Evolutionary conservation across 192 early-diverging fungal genomes (phyloP).

Genomic region (Backusella circina): DNA sequence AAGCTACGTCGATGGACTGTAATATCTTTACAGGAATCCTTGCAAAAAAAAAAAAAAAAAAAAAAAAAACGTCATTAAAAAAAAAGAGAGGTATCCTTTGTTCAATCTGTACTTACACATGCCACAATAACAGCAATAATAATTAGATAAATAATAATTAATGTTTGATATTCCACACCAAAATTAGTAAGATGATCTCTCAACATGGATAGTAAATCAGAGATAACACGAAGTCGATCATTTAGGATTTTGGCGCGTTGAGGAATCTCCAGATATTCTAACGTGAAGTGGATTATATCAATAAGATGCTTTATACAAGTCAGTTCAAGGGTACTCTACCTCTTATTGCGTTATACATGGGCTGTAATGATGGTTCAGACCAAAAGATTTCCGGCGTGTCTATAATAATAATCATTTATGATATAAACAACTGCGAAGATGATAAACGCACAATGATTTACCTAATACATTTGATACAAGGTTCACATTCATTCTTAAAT

Average conservation of each 20-base stretch:
- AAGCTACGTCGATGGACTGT: slow-evolving; percentile 22
- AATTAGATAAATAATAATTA: slow-evolving; percentile 64
- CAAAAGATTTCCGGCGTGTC: slow-evolving; percentile 81
- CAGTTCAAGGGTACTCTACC: slow-evolving; percentile 20
- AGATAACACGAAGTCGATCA: slow-evolving; percentile 54
- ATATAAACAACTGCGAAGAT: too few species aligned
- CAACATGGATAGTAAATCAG: slow-evolving; percentile 59
- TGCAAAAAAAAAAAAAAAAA: not conserved
- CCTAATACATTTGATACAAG: slow-evolving; percentile 79
- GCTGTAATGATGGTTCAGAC: slow-evolving; percentile 73
- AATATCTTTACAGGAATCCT: slow-evolving; percentile 33
- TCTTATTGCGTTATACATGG: slow-evolving; percentile 75
- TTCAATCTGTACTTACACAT: slow-evolving; percentile 24
- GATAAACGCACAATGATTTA: slow-evolving; percentile 12
- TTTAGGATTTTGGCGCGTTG: slow-evolving; percentile 59
- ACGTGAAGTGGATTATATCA: not conserved
- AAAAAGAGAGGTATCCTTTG: not conserved
- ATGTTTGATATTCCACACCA: slow-evolving; percentile 54
- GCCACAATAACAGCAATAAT: slow-evolving; percentile 35
- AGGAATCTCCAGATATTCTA: slow-evolving; percentile 66
- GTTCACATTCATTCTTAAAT: slow-evolving; percentile 80
- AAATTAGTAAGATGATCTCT: slow-evolving; percentile 54
- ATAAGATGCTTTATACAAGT: not conserved
- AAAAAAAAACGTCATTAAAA: not conserved
- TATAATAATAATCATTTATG: slow-evolving; percentile 17